phyloP scores from a whole-genome alignment of 1,284 basidiomycete species.

The Coriolopsis trogii region DNA sequence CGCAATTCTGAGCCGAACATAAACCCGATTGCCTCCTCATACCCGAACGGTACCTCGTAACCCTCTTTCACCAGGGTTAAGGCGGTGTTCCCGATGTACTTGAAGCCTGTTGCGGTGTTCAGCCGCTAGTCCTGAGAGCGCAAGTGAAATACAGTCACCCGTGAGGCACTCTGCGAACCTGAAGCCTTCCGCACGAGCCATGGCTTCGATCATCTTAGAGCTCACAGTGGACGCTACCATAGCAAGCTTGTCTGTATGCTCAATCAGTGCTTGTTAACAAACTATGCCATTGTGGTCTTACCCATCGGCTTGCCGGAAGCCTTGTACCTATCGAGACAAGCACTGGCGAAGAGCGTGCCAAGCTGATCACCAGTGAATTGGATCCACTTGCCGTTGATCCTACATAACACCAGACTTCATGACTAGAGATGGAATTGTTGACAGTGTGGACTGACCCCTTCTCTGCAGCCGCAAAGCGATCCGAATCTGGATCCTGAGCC shows the following conservation, averaged over 20 bases:
- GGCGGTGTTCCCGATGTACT: slow-evolving; percentile 84
- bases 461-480: slow-evolving; percentile 84
- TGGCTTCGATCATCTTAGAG: slow-evolving; percentile 82
- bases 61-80: slow-evolving; percentile 65
- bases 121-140: background rate
- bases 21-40: slow-evolving; percentile 88
- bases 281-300: no score
- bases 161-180: slow-evolving; percentile 83
- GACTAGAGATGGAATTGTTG: background rate
- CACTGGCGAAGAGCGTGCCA: slow-evolving; percentile 74
- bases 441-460: slow-evolving; percentile 45
- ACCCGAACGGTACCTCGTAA: slow-evolving; percentile 78
- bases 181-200: slow-evolving; percentile 78
- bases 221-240: slow-evolving; percentile 89
- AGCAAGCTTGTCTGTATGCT: slow-evolving; percentile 58
- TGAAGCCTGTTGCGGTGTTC: slow-evolving; percentile 60
- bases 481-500: slow-evolving; percentile 86
- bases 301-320: slow-evolving; percentile 60
- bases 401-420: slow-evolving; percentile 28
- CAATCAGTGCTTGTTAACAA: background rate
- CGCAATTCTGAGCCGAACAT: slow-evolving; percentile 79
- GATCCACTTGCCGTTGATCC: slow-evolving; percentile 60
- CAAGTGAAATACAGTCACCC: slow-evolving; percentile 44
- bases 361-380: slow-evolving; percentile 86
- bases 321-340: slow-evolving; percentile 62